Evolutionary conservation across 257 asterid genomes (phyloP).

Genomic region (Solanum medicagineum): DNA sequence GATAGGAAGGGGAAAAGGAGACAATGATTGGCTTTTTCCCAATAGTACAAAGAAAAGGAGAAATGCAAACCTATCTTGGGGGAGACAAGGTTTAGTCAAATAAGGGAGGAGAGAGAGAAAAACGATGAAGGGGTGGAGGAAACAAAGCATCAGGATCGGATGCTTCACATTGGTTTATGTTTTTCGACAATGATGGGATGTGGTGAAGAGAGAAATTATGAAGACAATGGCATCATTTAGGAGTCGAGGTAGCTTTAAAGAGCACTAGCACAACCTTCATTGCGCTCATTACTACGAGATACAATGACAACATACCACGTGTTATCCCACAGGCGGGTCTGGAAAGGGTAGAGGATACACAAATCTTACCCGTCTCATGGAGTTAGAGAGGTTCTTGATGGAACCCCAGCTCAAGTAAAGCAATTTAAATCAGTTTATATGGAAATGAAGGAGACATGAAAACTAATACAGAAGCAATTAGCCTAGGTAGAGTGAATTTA

Average conservation of each 20-base stretch:
- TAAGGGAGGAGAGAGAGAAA: background rate
- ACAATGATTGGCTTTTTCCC: background rate
- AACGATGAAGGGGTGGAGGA: background rate
- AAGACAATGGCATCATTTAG: background rate
- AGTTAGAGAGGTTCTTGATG: background rate
- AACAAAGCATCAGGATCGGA: background rate
- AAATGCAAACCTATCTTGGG: background rate
- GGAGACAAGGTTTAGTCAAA: background rate
- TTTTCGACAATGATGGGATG: background rate
- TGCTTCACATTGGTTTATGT: background rate
- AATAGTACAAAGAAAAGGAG: background rate
- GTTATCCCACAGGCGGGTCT: background rate
- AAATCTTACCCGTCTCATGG: background rate
- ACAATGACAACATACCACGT: background rate
- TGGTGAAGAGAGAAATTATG: background rate
- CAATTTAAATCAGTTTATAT: background rate
- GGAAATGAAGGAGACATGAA: background rate
- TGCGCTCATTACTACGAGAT: background rate
- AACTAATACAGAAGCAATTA: background rate
- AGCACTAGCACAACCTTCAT: background rate
- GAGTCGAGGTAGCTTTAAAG: background rate
- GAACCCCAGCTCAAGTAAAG: background rate
- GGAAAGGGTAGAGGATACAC: background rate
- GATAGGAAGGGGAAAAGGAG: background rate
- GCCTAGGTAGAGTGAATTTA: background rate